These are phyloP conservation scores for Aspergillaceae sp. DNA, from an alignment of 2,329 filamentous ascomycete species.

Conservation along the genomic window DNA sequence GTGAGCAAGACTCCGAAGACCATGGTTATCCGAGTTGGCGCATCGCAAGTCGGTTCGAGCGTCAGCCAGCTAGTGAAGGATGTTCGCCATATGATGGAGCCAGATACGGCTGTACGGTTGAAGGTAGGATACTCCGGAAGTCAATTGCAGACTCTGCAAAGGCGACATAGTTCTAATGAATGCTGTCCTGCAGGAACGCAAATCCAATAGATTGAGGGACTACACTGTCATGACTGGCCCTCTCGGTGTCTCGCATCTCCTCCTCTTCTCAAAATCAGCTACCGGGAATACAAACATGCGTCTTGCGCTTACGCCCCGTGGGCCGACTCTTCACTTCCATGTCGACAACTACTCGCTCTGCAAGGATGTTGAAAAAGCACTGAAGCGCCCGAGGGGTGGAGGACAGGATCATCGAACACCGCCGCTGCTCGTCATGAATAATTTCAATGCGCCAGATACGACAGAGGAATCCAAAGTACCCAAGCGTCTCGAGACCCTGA, in stretches of 20 bases:
- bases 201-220: slow-evolving; percentile 79
- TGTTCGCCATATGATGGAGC: slow-evolving; percentile 90
- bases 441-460: slow-evolving; percentile 63
- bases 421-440: slow-evolving; percentile 96
- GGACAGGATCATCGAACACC: slow-evolving; percentile 80
- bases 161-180: slow-evolving; percentile 1
- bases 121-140: slow-evolving; percentile 44
- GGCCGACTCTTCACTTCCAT: slow-evolving; percentile 87
- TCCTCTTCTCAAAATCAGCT: slow-evolving; percentile 85
- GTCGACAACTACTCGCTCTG: slow-evolving; percentile 91
- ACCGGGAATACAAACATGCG: slow-evolving; percentile 89
- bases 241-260: slow-evolving; percentile 80
- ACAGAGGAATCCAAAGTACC: slow-evolving; percentile 60
- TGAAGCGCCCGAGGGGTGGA: slow-evolving; percentile 72
- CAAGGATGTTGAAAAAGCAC: slow-evolving; percentile 77
- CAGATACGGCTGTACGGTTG: slow-evolving; percentile 77
- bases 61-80: slow-evolving; percentile 87
- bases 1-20: slow-evolving; percentile 70
- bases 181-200: slow-evolving; percentile 53
- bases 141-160: background rate
- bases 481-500: slow-evolving; percentile 84
- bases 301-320: slow-evolving; percentile 76
- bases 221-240: slow-evolving; percentile 94
- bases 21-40: slow-evolving; percentile 97
- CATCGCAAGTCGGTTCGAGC: slow-evolving; percentile 83